These are phyloP conservation scores for Monosporozyma servazzii DNA, from an alignment of 805 yeast species.

Conservation along the genomic window DNA sequence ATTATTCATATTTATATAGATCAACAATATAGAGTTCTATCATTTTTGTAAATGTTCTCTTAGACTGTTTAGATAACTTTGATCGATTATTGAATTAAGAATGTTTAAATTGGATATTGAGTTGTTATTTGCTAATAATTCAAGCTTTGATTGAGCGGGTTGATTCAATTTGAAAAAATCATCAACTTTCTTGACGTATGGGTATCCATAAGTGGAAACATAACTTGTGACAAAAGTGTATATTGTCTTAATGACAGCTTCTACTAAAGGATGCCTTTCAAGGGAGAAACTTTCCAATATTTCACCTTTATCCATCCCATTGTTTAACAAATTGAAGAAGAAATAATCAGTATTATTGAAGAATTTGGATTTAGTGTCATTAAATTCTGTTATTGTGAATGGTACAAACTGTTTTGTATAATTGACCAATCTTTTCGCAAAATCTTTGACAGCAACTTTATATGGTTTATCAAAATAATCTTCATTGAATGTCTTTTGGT, in stretches of 20 bases:
- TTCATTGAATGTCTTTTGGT: conserved; percentile 50
- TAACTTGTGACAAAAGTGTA: conserved; percentile 18
- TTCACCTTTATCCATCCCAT: conserved; percentile 2
- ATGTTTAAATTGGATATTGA: not conserved
- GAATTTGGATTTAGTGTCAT: conserved; percentile 3
- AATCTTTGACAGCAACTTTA: conserved; percentile 47
- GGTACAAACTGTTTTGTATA: conserved; percentile 33
- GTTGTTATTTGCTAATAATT: not conserved
- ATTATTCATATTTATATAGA: not conserved
- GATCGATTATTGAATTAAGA: not conserved
- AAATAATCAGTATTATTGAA: conserved; percentile 1
- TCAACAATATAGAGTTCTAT: not conserved
- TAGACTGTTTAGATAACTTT: not conserved
- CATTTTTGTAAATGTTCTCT: not conserved
- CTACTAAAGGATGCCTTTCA: conserved; percentile 1
- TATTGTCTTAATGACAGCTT: conserved; percentile 12
- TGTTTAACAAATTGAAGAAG: conserved; percentile 4
- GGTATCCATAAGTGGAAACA: conserved; percentile 14
- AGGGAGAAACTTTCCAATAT: not conserved
- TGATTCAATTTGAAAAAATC: conserved; percentile 1
- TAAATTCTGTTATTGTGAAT: conserved; percentile 18
- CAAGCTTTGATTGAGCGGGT: conserved; percentile 5
- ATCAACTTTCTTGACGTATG: conserved; percentile 16
- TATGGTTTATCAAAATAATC: conserved; percentile 51
- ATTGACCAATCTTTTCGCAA: conserved; percentile 44